Conservation (phyloP, 1,284 basidiomycete genomes). For the Ceratobasidium theobromae region DNA sequence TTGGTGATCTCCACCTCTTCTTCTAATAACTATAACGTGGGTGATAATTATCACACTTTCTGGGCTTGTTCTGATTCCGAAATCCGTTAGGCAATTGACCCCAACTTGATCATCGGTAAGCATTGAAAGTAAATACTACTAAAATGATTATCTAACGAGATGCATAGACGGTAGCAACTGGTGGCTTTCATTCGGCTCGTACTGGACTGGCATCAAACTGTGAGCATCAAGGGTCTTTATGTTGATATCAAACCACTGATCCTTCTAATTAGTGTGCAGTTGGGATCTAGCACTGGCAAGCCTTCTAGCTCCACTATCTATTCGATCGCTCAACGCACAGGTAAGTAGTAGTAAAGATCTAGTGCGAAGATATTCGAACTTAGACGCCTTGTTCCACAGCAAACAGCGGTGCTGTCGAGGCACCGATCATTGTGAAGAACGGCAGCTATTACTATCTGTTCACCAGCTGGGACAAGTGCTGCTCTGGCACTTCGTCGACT, state of each 20-base stretch:
- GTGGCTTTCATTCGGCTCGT: slow-evolving; percentile 38
- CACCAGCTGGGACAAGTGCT: slow-evolving; percentile 59
- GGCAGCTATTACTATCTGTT: slow-evolving; percentile 58
- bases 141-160: background rate
- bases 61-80: background rate
- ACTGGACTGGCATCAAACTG: slow-evolving; percentile 37
- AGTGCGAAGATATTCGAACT: background rate
- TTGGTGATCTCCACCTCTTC: slow-evolving; percentile 51
- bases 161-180: slow-evolving; percentile 34
- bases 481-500: slow-evolving; percentile 53
- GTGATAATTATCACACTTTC: slow-evolving; percentile 34
- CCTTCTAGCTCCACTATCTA: slow-evolving; percentile 46
- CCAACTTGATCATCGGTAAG: slow-evolving; percentile 38
- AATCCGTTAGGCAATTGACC: slow-evolving; percentile 54
- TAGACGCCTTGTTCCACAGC: background rate
- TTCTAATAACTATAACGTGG: slow-evolving; percentile 53
- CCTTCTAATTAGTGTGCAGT: slow-evolving; percentile 1
- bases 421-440: slow-evolving; percentile 48
- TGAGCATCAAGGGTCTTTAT: slow-evolving; percentile 42
- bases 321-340: slow-evolving; percentile 51
- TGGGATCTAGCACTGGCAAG: slow-evolving; percentile 50
- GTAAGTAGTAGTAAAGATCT: background rate
- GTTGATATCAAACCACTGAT: background rate
- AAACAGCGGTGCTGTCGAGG: slow-evolving; percentile 37
- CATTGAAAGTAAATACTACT: background rate